Percentiles rank a stretch among this genome's conserved stretches.
phyloP scores from a whole-genome alignment of 1,284 basidiomycete species.

The Marasmius tenuissimus region DNA sequence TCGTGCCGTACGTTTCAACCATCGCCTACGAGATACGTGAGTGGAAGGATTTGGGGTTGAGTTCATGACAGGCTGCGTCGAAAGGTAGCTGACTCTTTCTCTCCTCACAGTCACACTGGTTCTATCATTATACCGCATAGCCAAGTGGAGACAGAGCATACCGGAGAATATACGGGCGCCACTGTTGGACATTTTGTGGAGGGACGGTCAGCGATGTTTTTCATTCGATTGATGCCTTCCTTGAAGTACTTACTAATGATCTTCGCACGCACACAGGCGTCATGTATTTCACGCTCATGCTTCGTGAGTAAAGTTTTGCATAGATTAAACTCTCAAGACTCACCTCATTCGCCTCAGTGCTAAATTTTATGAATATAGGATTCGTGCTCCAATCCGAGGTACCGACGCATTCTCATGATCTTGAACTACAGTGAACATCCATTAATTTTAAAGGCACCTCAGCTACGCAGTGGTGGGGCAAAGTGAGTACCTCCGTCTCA shows the following conservation, averaged over 20 bases:
- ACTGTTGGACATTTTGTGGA: slow-evolving; percentile 21
- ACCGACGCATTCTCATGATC: neutral
- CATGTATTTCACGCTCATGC: slow-evolving; percentile 23
- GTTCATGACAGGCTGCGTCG: no score
- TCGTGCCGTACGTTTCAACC: slow-evolving; percentile 10
- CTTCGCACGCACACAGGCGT: no score
- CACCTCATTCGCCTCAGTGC: no score
- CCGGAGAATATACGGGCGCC: slow-evolving; percentile 16
- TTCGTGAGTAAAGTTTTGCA: slow-evolving; percentile 12
- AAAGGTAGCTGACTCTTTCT: no score
- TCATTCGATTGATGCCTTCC: no score
- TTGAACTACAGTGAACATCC: neutral
- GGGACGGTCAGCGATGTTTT: slow-evolving; percentile 21
- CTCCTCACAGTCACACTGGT: slow-evolving; percentile 19
- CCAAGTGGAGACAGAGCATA: slow-evolving; percentile 16
- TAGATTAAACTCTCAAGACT: no score
- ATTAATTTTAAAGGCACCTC: slow-evolving; percentile 11
- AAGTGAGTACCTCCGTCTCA: slow-evolving; percentile 12
- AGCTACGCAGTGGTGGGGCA: slow-evolving; percentile 18
- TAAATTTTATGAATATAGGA: slow-evolving; percentile 20
- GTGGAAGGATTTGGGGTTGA: no score
- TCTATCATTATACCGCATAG: slow-evolving; percentile 17
- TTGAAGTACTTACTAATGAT: no score
- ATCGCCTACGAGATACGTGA: slow-evolving; percentile 12
- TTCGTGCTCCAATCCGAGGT: slow-evolving; percentile 17